These are phyloP conservation scores for Condylostoma magnum DNA, from an alignment of 169 alveolate species.

Conservation along the genomic window DNA sequence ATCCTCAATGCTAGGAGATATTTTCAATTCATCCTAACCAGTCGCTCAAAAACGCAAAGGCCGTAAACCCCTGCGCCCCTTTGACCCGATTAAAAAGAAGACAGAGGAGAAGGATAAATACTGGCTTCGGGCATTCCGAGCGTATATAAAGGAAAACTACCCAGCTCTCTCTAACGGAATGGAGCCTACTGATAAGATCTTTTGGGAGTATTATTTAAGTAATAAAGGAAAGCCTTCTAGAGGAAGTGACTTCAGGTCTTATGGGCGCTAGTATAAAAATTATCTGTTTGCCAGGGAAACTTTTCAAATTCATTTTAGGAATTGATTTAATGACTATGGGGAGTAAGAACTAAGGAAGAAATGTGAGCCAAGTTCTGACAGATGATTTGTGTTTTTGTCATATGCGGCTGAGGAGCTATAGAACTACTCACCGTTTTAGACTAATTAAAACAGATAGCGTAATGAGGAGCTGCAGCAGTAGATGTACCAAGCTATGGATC, in stretches of 20 bases:
- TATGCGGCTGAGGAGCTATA: slow-evolving; percentile 25
- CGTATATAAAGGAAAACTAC: neutral
- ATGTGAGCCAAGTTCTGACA: neutral
- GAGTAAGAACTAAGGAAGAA: slow-evolving; percentile 8
- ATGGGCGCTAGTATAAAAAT: slow-evolving; percentile 11
- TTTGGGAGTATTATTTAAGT: slow-evolving; percentile 10
- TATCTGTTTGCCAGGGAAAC: neutral
- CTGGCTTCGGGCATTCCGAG: slow-evolving; percentile 29
- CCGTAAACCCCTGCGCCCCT: slow-evolving; percentile 18
- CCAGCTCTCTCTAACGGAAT: neutral
- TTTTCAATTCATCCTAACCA: too few relatives aligned
- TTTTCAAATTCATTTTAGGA: neutral
- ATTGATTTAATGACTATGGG: slow-evolving; percentile 17
- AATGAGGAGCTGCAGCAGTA: too few relatives aligned
- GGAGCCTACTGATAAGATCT: neutral
- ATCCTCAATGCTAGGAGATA: too few relatives aligned
- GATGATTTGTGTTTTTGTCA: slow-evolving; percentile 15
- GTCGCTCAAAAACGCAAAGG: slow-evolving; percentile 21
- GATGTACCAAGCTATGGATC: too few relatives aligned
- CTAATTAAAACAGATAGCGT: too few relatives aligned
- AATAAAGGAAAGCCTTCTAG: neutral
- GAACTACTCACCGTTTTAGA: slow-evolving; percentile 24
- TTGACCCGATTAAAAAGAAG: slow-evolving; percentile 25
- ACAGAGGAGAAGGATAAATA: slow-evolving; percentile 29
- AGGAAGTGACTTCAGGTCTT: slow-evolving; percentile 4